These are phyloP conservation scores for Nemania diffusa DNA, from an alignment of 2,329 filamentous ascomycete species.

Conservation along the genomic window DNA sequence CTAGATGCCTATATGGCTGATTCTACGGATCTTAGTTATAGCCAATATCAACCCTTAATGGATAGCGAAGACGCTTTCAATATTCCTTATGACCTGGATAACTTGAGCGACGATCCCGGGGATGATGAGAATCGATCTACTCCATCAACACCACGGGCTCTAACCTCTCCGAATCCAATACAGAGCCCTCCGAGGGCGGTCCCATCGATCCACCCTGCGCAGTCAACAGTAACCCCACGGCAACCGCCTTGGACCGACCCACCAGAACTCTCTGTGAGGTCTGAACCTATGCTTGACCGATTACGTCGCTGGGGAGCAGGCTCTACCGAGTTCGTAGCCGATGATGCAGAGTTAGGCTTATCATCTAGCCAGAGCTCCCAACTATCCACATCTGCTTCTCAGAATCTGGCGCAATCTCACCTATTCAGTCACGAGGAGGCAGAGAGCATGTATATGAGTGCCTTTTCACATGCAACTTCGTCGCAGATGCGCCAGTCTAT, in stretches of 20 bases:
- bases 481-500: slow-evolving; percentile 52
- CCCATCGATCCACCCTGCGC: slow-evolving; percentile 41
- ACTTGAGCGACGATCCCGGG: slow-evolving; percentile 50
- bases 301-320: slow-evolving; percentile 37
- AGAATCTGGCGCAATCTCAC: slow-evolving; percentile 71
- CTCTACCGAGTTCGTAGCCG: slow-evolving; percentile 30
- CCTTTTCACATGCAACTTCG: slow-evolving; percentile 62
- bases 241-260: slow-evolving; percentile 48
- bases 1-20: slow-evolving; percentile 46
- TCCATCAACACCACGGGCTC: slow-evolving; percentile 64
- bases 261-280: slow-evolving; percentile 49
- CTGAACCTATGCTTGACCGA: slow-evolving; percentile 52
- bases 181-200: slow-evolving; percentile 50
- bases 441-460: slow-evolving; percentile 88
- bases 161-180: slow-evolving; percentile 52
- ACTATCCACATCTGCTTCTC: slow-evolving; percentile 41
- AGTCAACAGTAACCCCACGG: slow-evolving; percentile 49
- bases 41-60: slow-evolving; percentile 50
- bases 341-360: slow-evolving; percentile 17
- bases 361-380: slow-evolving; percentile 41
- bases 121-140: slow-evolving; percentile 50
- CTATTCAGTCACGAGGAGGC: slow-evolving; percentile 83
- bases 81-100: slow-evolving; percentile 64
- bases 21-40: slow-evolving; percentile 50
- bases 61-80: slow-evolving; percentile 67